A percentile compares a stretch with the other conserved stretches of the same genome.
phyloP scores from a whole-genome alignment of 2,329 filamentous ascomycete genomes.

The Cercospora sesami region DNA sequence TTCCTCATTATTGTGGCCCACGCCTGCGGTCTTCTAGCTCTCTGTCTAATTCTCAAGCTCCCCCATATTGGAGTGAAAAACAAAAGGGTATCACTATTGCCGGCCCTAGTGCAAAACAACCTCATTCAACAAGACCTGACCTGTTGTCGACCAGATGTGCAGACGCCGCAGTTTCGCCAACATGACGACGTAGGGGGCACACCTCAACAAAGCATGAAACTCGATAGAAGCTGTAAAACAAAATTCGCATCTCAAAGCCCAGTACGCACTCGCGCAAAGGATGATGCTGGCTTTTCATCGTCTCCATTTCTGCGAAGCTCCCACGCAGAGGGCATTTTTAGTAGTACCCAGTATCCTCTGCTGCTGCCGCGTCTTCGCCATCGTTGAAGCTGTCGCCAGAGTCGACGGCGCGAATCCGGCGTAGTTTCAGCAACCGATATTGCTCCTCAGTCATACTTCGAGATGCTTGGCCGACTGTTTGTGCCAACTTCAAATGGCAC shows the following conservation, averaged over 20 bases:
- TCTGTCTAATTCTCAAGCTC: not conserved
- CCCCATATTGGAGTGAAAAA: not conserved
- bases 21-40: not conserved
- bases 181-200: not conserved
- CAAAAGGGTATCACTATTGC: slow-evolving; percentile 21
- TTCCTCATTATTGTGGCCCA: too few species aligned
- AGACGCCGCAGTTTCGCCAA: not conserved
- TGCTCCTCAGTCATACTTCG: slow-evolving; percentile 29
- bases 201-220: not conserved
- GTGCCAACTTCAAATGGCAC: slow-evolving; percentile 40
- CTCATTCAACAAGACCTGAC: not conserved
- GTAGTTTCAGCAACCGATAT: slow-evolving; percentile 38
- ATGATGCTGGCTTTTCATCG: not conserved
- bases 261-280: not conserved
- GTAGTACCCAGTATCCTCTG: not conserved
- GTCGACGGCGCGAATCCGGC: slow-evolving; percentile 28
- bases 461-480: not conserved
- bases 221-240: not conserved
- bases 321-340: not conserved
- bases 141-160: not conserved
- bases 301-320: not conserved
- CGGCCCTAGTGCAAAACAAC: not conserved
- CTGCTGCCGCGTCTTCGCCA: not conserved
- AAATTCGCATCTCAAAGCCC: not conserved
- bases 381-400: not conserved